A percentile compares a stretch with the other conserved stretches of the same genome.
These are phyloP conservation scores for Yarrowia keelungensis DNA, from an alignment of 805 yeast species.

Conservation along the genomic window DNA sequence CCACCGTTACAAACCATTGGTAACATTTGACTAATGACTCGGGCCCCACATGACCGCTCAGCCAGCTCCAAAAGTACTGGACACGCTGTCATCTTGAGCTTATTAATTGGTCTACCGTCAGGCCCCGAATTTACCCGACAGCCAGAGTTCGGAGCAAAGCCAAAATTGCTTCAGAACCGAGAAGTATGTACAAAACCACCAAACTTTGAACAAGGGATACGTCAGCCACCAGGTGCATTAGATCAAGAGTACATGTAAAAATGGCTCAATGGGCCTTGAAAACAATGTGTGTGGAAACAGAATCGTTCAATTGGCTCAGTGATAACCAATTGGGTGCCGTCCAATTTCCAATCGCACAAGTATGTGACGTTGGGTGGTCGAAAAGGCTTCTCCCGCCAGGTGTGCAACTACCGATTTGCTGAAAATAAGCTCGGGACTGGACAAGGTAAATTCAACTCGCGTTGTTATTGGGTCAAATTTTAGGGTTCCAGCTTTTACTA, in stretches of 20 bases:
- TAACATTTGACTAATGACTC: too few species aligned
- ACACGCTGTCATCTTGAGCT: slow-evolving; percentile 36
- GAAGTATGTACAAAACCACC: slow-evolving; percentile 16
- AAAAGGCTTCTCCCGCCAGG: neutral
- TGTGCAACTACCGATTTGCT: slow-evolving; percentile 6
- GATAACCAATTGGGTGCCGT: neutral
- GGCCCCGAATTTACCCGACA: slow-evolving; percentile 36
- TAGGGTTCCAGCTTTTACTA: slow-evolving; percentile 13
- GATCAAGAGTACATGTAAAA: slow-evolving; percentile 20
- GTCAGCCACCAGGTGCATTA: slow-evolving; percentile 29
- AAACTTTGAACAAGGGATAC: slow-evolving; percentile 24
- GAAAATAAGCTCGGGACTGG: neutral
- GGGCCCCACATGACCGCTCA: neutral
- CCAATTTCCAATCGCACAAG: neutral
- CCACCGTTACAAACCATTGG: neutral
- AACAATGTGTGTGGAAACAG: neutral
- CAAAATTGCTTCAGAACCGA: slow-evolving; percentile 37
- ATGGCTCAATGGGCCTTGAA: slow-evolving; percentile 8
- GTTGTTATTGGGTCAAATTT: slow-evolving; percentile 30
- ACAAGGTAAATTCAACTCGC: slow-evolving; percentile 29
- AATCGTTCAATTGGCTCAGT: neutral
- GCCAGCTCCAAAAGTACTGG: slow-evolving; percentile 2
- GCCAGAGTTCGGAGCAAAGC: slow-evolving; percentile 37
- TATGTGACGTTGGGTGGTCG: neutral
- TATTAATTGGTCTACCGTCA: slow-evolving; percentile 26